Conservation (phyloP, 2,329 filamentous ascomycete species). For the Colletotrichum karsti region DNA sequence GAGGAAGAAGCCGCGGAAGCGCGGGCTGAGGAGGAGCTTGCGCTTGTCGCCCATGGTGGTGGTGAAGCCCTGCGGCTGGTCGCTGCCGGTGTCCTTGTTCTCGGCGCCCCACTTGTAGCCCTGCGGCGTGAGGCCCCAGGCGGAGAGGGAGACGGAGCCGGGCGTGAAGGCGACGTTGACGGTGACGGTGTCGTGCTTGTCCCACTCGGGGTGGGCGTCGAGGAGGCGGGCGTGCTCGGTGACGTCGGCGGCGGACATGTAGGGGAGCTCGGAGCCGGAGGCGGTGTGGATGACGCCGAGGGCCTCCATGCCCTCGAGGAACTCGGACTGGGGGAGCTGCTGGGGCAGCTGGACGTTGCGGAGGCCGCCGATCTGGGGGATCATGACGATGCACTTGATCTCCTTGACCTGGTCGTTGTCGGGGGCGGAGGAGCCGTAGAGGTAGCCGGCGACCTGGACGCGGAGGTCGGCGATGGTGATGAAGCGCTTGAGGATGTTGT, state of each 20-base stretch:
- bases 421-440: constrained; percentile 90
- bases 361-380: constrained; percentile 94
- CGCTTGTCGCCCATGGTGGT: constrained; percentile 95
- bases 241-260: constrained; percentile 95
- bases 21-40: constrained; percentile 90
- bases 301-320: constrained; percentile 86
- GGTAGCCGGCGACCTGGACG: constrained; percentile 94
- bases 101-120: constrained; percentile 98
- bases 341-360: constrained; percentile 92
- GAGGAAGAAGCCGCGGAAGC: constrained; percentile 95
- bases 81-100: constrained; percentile 91
- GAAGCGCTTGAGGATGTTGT: constrained; percentile 98
- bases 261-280: constrained; percentile 92
- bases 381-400: constrained; percentile 94
- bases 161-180: constrained; percentile 97
- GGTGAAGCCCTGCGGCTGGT: constrained; percentile 93
- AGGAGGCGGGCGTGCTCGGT: constrained; percentile 93
- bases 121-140: constrained; percentile 89
- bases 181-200: constrained; percentile 88
- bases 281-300: constrained; percentile 95
- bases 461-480: constrained; percentile 97
- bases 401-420: constrained; percentile 99
- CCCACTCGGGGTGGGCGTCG: constrained; percentile 79
- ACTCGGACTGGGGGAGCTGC: constrained; percentile 90
- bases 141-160: constrained; percentile 91